Evolutionary conservation across 2,329 filamentous ascomycete species (phyloP).

Genomic region (Aspergillus unguis): DNA sequence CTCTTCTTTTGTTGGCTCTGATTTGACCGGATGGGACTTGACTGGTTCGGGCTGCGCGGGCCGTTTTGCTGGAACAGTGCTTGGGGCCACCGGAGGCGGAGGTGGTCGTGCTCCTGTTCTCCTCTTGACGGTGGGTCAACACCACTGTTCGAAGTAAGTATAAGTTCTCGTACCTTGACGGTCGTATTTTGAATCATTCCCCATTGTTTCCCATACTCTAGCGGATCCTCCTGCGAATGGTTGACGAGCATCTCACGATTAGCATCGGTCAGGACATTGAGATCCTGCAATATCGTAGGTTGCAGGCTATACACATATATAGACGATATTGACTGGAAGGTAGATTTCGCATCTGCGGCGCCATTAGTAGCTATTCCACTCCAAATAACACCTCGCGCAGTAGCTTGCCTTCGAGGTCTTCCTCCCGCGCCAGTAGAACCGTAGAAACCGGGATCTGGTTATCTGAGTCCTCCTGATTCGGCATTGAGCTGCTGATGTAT

Average conservation of each 20-base stretch:
- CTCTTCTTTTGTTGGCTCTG: conserved; percentile 23
- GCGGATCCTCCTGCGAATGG: conserved; percentile 56
- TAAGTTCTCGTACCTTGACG: conserved; percentile 49
- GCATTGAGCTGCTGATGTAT: conserved; percentile 64
- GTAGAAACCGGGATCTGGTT: conserved; percentile 55
- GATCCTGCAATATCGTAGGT: conserved; percentile 65
- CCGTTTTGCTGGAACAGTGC: conserved; percentile 39
- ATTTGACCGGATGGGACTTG: conserved; percentile 17
- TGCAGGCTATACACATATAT: conserved; percentile 87
- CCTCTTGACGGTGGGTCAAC: conserved; percentile 35
- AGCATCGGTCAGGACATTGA: conserved; percentile 69
- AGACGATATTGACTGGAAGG: conserved; percentile 70
- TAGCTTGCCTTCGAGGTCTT: conserved; percentile 63
- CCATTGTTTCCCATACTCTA: conserved; percentile 60
- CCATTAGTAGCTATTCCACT: not conserved
- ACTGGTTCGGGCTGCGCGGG: conserved; percentile 28
- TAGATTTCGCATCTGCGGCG: conserved; percentile 59
- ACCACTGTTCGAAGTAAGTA: not conserved
- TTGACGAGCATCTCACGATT: conserved; percentile 60
- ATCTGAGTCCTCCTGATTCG: conserved; percentile 49
- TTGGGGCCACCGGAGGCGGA: conserved; percentile 27
- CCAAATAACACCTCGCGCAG: not conserved
- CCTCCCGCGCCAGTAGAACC: conserved; percentile 68
- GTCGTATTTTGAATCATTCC: conserved; percentile 72
- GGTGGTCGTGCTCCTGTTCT: conserved; percentile 44